Base-by-base conservation (phyloP, 164 flowering plant species). In the Nelumbo lutea region DNA sequence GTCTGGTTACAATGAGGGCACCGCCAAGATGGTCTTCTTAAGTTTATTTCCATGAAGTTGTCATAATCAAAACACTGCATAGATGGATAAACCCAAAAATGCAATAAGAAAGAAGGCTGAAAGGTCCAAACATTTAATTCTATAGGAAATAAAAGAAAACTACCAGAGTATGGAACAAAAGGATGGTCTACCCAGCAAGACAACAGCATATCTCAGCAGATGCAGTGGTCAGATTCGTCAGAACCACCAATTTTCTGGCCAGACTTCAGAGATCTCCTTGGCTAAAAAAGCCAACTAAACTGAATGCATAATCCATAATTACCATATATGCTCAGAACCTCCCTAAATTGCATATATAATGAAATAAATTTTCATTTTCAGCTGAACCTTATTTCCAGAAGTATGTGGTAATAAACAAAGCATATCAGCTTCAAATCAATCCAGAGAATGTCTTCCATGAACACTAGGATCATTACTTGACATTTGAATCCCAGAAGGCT, bases 1-100 rank as follows among this genome's bases (percentile, higher is more conserved):
- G 72, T 74, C 74, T 86, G 96, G 77, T 88, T 88, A 72, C 98
- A 93, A 70, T 87, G 89, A 48, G 98, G 96, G 79, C 98, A 93
- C 72, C 98, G 91, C 98, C 98, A 93, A 9, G 83, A 82, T 53
- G 96, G 98, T 59, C 84, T 81, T 73, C 90, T 86, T 59, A 81
- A 75, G 73, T 90, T 93, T 59, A 93, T 89, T 39, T 77, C 81
- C 68, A 93, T 61, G 70, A 78, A 93, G 76, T 86, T 93, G 46
- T 72, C 77, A 68, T 81, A 86, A 79, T 93, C 98, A 77, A 93
- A 93, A 76, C 96, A 90, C 96, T 93, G 64, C 64, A 76, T 27
- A 27, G 27, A 27, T 27, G 27, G 27, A 27, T 27, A 27, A 27
- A 27, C 27, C 27, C 27, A 27, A 27, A 1, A 48, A 70, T 46